Evolutionary conservation across 2,329 filamentous ascomycete species (phyloP).

Genomic region (Trichoderma sp.): DNA sequence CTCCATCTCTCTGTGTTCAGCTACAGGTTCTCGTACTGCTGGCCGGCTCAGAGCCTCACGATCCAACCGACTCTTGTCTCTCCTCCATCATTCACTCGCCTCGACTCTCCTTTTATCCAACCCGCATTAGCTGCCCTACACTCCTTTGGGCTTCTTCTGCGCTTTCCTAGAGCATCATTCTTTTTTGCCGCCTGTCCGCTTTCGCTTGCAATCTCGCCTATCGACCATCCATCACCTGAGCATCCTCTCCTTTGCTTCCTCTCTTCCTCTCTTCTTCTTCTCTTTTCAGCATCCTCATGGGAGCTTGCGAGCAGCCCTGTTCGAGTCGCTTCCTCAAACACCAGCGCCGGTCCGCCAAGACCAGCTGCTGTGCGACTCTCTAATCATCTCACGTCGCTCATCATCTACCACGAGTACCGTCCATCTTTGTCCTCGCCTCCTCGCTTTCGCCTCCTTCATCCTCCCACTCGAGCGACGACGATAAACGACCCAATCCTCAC

Average conservation of each 20-base stretch:
- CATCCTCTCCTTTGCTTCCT: background rate
- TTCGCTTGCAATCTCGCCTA: background rate
- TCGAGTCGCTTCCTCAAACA: conserved; percentile 5
- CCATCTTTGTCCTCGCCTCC: background rate
- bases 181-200: background rate
- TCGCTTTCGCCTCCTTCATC: background rate
- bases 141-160: conserved; percentile 8
- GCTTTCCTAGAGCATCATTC: background rate
- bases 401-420: background rate
- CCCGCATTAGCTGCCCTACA: conserved; percentile 2
- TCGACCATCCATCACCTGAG: background rate
- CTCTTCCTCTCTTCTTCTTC: background rate
- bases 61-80: background rate
- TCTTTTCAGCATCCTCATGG: background rate
- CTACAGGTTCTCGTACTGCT: background rate
- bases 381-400: background rate
- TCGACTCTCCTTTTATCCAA: background rate
- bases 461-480: background rate
- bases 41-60: background rate
- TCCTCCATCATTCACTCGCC: conserved; percentile 2
- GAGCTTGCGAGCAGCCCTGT: background rate
- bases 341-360: conserved; percentile 8
- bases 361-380: conserved; percentile 10
- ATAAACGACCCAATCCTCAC: background rate
- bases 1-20: background rate